These are phyloP conservation scores for Groenewaldozyma auringiensis DNA, from an alignment of 1,139 yeast genomes.

Conservation along the genomic window DNA sequence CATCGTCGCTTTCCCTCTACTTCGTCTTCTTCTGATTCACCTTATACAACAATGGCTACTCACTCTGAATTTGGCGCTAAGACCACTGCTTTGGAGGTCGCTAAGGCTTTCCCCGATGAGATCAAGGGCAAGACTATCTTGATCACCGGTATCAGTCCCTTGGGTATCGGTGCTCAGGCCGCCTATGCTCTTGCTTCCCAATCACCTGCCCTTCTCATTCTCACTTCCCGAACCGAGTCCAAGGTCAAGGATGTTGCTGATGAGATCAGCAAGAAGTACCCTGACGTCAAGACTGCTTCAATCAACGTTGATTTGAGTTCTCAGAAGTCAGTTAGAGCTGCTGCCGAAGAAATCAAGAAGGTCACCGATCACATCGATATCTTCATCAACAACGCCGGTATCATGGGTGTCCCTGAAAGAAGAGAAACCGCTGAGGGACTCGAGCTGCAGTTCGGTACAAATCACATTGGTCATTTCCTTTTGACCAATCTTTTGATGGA, in stretches of 20 bases:
- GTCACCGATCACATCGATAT: constrained; percentile 24
- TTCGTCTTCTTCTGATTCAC: no score
- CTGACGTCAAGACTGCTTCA: constrained; percentile 9
- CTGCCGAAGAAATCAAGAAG: constrained; percentile 13
- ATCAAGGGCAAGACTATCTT: constrained; percentile 32
- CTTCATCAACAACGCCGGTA: constrained; percentile 14
- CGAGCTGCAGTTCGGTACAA: constrained; percentile 4
- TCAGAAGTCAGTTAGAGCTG: constrained; percentile 18
- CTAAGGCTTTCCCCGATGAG: constrained; percentile 13
- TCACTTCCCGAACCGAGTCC: constrained; percentile 27
- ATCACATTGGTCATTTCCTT: constrained; percentile 9
- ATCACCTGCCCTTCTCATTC: constrained; percentile 31
- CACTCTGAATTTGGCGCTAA: constrained; percentile 2
- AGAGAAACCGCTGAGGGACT: constrained; percentile 7
- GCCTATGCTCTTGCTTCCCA: constrained; percentile 38
- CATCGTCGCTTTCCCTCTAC: no score
- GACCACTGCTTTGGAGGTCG: constrained; percentile 14
- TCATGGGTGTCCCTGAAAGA: constrained; percentile 10
- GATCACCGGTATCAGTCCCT: constrained; percentile 35
- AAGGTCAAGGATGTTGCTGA: constrained; percentile 20
- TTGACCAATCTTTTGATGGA: constrained; percentile 10
- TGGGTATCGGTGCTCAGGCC: constrained; percentile 41
- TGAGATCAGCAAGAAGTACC: constrained; percentile 10
- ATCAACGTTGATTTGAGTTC: constrained; percentile 33
- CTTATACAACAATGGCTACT: neutral